phyloP scores from a whole-genome alignment of 495 filamentous ascomycete genomes.

The Podospora pseudoanserina region DNA sequence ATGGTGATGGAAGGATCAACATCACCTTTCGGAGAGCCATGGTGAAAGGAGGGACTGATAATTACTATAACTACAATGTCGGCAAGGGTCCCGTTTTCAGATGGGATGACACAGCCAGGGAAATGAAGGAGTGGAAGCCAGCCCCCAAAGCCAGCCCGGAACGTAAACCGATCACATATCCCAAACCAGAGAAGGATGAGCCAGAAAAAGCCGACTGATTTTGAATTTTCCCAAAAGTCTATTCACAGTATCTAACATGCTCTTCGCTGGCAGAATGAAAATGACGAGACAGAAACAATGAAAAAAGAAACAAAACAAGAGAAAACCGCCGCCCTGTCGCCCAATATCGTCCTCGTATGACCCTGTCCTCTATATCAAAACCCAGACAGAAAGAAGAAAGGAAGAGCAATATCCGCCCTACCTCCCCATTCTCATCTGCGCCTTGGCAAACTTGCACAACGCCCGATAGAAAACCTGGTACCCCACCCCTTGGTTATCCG shows the following conservation, averaged over 20 bases:
- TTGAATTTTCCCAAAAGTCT: neutral
- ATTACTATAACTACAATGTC: conserved; percentile 66
- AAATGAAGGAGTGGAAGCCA: conserved; percentile 53
- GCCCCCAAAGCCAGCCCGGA: neutral
- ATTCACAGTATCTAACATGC: neutral
- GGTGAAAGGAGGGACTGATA: conserved; percentile 63
- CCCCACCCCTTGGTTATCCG: conserved; percentile 72
- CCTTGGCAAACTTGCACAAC: conserved; percentile 77
- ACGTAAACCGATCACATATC: neutral
- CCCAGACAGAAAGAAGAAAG: neutral
- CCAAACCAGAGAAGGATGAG: neutral
- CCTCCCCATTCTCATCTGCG: conserved; percentile 83
- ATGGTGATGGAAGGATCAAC: conserved; percentile 62
- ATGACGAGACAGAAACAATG: neutral
- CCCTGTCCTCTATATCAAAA: neutral
- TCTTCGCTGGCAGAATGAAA: neutral
- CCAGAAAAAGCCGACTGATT: neutral
- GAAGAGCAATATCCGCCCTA: conserved; percentile 35
- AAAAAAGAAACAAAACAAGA: neutral
- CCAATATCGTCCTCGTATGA: neutral
- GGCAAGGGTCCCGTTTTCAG: conserved; percentile 58
- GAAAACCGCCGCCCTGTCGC: neutral
- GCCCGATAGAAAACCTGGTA: conserved; percentile 90
- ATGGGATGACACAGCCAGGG: conserved; percentile 52
- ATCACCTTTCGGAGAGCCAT: conserved; percentile 69